Conservation (phyloP, 2,329 filamentous ascomycete species). For the Verticillium nubilum region DNA sequence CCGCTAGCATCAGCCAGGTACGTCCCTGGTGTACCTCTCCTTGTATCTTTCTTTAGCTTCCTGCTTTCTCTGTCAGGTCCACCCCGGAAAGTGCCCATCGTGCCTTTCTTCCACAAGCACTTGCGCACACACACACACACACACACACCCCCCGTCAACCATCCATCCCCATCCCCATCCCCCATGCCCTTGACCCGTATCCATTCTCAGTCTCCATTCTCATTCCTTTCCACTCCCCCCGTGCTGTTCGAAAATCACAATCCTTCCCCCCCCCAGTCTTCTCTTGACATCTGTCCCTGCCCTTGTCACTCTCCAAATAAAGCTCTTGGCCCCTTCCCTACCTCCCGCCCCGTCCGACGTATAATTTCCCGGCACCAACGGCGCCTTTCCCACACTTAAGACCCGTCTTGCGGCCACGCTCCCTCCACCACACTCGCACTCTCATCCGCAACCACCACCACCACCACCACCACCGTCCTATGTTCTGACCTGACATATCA, state of each 20-base stretch:
- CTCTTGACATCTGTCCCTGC: background rate
- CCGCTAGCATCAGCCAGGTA: background rate
- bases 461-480: background rate
- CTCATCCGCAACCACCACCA: background rate
- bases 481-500: background rate
- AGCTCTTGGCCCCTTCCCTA: background rate
- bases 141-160: background rate
- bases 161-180: background rate
- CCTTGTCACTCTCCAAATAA: background rate
- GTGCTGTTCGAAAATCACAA: background rate
- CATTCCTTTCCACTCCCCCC: constrained; percentile 1
- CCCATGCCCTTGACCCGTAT: background rate
- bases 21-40: background rate
- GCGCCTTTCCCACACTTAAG: constrained; percentile 1
- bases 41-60: constrained; percentile 1
- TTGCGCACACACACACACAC: constrained; percentile 1
- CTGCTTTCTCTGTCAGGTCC: background rate
- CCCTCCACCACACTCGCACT: background rate
- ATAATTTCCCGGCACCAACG: constrained; percentile 2
- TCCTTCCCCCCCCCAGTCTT: background rate
- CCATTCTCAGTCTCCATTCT: background rate
- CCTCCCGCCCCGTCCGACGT: background rate
- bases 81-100: background rate
- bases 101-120: background rate
- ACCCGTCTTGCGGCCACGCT: constrained; percentile 1